Evolutionary conservation across 805 yeast species (phyloP).

Genomic region (Jamesozyma rosinii): DNA sequence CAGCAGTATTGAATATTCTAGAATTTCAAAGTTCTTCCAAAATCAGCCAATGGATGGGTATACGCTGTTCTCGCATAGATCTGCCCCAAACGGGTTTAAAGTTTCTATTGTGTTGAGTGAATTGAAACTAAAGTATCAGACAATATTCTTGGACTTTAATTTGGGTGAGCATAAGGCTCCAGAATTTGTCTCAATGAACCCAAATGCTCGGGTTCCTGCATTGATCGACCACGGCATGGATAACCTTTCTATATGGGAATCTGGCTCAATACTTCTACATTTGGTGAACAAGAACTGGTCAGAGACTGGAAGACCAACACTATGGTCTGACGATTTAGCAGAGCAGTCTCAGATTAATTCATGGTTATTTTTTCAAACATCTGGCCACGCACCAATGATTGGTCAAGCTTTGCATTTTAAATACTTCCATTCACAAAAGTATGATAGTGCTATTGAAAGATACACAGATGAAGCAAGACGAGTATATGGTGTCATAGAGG

Average conservation of each 20-base stretch:
- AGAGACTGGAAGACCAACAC: slow-evolving; percentile 56
- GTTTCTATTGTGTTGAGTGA: slow-evolving; percentile 86
- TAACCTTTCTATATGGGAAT: slow-evolving; percentile 84
- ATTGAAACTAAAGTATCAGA: slow-evolving; percentile 65
- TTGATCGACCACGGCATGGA: slow-evolving; percentile 78
- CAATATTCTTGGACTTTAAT: slow-evolving; percentile 78
- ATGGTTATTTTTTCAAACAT: slow-evolving; percentile 91
- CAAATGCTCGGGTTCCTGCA: slow-evolving; percentile 93
- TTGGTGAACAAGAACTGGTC: slow-evolving; percentile 58
- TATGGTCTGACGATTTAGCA: slow-evolving; percentile 65
- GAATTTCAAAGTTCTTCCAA: slow-evolving; percentile 63
- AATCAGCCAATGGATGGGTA: slow-evolving; percentile 75
- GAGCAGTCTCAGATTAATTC: slow-evolving; percentile 79
- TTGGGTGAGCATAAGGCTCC: slow-evolving; percentile 89
- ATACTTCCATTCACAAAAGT: slow-evolving; percentile 77
- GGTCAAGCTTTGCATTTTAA: slow-evolving; percentile 94
- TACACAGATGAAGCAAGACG: slow-evolving; percentile 87
- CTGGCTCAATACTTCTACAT: slow-evolving; percentile 83
- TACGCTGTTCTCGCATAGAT: slow-evolving; percentile 72
- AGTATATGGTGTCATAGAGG: slow-evolving; percentile 87
- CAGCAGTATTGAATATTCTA: slow-evolving; percentile 32
- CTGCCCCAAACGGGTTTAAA: slow-evolving; percentile 94
- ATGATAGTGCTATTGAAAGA: slow-evolving; percentile 82
- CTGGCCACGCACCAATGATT: slow-evolving; percentile 96
- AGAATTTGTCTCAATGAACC: slow-evolving; percentile 85